phyloP scores from a whole-genome alignment of 202 grass and related monocot species.

The Alloteropsis angusta region DNA sequence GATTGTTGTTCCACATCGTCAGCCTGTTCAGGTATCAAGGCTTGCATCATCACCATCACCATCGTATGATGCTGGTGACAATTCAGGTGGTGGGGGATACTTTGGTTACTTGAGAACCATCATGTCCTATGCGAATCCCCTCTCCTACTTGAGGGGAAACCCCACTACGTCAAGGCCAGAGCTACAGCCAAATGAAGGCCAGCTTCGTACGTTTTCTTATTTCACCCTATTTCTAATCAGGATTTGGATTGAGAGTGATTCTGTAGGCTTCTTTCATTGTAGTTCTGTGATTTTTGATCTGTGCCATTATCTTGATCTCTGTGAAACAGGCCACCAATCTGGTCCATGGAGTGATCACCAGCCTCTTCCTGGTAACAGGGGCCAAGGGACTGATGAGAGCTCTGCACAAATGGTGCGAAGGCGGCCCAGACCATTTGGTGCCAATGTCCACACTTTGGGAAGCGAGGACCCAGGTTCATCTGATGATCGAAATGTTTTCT shows the following conservation, averaged over 20 bases:
- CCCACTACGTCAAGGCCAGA: conserved; percentile 36
- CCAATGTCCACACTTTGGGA: conserved; percentile 80
- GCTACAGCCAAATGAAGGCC: conserved; percentile 24
- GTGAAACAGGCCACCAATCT: conserved; percentile 27
- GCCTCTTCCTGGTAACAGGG: not conserved
- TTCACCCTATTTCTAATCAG: not conserved
- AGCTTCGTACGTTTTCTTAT: conserved; percentile 47
- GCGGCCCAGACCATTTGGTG: conserved; percentile 46
- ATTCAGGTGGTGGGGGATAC: conserved; percentile 39
- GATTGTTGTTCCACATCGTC: conserved; percentile 61
- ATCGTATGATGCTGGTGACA: conserved; percentile 17
- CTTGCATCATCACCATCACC: conserved; percentile 17
- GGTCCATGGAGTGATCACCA: not conserved
- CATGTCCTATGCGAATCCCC: conserved; percentile 64
- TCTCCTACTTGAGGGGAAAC: conserved; percentile 69
- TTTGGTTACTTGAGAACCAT: conserved; percentile 57
- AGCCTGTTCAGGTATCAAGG: conserved; percentile 30
- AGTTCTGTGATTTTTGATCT: not conserved
- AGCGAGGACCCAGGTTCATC: conserved; percentile 41
- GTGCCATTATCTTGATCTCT: not conserved
- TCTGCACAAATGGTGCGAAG: conserved; percentile 24
- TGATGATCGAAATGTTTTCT: conserved; percentile 72
- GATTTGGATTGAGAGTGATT: not conserved
- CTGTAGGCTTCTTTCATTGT: not conserved
- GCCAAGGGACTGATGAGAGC: conserved; percentile 9